Evolutionary conservation across 768 basidiomycete species (phyloP), one percentile per base, ranked within the genome.

Genomic region (Leccinum disarticulatum): DNA sequence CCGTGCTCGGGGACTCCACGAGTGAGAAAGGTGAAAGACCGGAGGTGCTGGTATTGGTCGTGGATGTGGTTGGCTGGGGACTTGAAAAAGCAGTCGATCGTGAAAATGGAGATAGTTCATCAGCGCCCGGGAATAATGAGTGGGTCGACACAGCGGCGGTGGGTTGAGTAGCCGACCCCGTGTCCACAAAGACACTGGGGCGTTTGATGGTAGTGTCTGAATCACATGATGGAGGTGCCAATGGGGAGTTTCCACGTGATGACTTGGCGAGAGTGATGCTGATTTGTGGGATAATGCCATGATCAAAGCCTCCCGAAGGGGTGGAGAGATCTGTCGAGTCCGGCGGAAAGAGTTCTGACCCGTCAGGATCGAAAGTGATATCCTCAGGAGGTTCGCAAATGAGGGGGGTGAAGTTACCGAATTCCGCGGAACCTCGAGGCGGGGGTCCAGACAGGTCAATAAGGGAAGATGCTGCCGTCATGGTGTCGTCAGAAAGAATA

Each of bases 351-450:
- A 60, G 57, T 36, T 62, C 64, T 33, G 60, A 60, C 59, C 62
- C 66, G 36, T 38, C 36, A 38, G 36, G 36, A 9, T 62, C 70
- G 49, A 59, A 59, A 51, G 53, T 52, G 49, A 71, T 63, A 54
- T 73, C 69, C 51, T 71, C 71, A 52, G 71, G 70, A 58, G 70
- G 65, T 56, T 71, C 69, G 58, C 71, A 71, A 58, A 71, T 64
- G 46, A 71, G 54, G 43, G 67, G 68, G 28, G 55, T 62, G 61
- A 69, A 73, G 14, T 30, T 62, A 22, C 71, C 63, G 69, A 60
- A 58, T 67, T 62, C 67, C 69, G 65, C 65, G 67, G 70, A 46
- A 43, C 59, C 59, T 55, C 56, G 62, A 60, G 59, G 57, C 14
- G 56, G 36, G n/a, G 52, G 52, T 55, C 54, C 59, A 62, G 61